Evolutionary conservation across 768 basidiomycete genomes (phyloP).

Genomic region (Rhodotorula kratochvilovae): DNA sequence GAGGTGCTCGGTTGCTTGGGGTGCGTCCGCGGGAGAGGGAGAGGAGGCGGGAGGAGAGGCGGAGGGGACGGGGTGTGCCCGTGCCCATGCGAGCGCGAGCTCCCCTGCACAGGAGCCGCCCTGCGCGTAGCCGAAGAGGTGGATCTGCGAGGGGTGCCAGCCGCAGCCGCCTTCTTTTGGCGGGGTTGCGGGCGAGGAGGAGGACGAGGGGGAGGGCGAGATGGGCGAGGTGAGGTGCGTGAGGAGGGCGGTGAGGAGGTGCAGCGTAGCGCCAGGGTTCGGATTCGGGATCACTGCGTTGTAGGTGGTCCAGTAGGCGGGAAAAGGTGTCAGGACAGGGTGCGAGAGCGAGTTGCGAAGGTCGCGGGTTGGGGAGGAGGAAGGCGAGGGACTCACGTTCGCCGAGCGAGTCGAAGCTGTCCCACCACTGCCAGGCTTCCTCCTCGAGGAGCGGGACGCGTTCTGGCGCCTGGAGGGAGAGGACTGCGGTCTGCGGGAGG

Average conservation of each 20-base stretch:
- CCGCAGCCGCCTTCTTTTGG: constrained; percentile 47
- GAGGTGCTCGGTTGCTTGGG: constrained; percentile 45
- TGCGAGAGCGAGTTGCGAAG: neutral
- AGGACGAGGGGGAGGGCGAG: neutral
- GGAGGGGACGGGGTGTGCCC: constrained; percentile 26
- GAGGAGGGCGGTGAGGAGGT: constrained; percentile 56
- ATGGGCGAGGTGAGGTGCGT: constrained; percentile 56
- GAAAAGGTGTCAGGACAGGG: no score
- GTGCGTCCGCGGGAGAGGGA: neutral
- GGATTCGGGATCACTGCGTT: constrained; percentile 51
- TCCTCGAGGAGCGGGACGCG: constrained; percentile 55
- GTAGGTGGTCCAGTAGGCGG: neutral
- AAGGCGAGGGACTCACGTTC: constrained; percentile 48
- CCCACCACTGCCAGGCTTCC: constrained; percentile 78
- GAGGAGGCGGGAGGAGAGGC: constrained; percentile 1
- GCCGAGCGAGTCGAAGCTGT: constrained; percentile 73
- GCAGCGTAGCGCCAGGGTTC: constrained; percentile 66
- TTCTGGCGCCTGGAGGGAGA: constrained; percentile 74
- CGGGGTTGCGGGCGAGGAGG: constrained; percentile 53
- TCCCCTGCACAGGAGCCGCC: constrained; percentile 76
- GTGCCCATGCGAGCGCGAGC: constrained; percentile 51
- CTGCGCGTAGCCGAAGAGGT: constrained; percentile 83
- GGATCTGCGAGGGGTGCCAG: constrained; percentile 68
- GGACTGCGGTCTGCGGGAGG: constrained; percentile 81
- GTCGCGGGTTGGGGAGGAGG: no score